Evolutionary conservation across 2,329 filamentous ascomycete genomes (phyloP).

Genomic region (Triangularia verruculosa): DNA sequence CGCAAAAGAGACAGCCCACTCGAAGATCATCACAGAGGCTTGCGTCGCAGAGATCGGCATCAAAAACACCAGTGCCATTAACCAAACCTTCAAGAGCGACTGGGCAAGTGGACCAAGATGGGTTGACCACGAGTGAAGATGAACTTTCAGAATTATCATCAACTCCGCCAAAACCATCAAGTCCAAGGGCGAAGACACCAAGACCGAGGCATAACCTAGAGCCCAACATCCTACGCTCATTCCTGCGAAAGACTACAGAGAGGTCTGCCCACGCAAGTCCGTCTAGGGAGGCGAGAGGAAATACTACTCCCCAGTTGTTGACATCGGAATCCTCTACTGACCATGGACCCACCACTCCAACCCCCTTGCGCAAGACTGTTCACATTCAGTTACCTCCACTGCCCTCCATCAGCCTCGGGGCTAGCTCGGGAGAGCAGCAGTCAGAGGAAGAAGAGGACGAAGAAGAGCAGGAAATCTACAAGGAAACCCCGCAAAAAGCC

Average conservation of each 20-base stretch:
- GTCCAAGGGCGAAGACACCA: slow-evolving; percentile 9
- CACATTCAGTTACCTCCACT: slow-evolving; percentile 20
- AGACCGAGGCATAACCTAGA: background rate
- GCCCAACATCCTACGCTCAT: background rate
- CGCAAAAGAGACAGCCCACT: slow-evolving; percentile 6
- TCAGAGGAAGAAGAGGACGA: background rate
- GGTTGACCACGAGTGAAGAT: slow-evolving; percentile 17
- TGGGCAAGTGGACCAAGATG: slow-evolving; percentile 11
- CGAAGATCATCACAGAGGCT: background rate
- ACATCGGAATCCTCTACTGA: slow-evolving; percentile 8
- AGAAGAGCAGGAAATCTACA: slow-evolving; percentile 20
- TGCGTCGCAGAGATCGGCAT: background rate
- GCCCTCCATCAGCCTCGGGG: background rate
- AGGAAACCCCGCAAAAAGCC: slow-evolving; percentile 24
- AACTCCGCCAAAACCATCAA: slow-evolving; percentile 8
- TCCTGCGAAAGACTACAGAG: background rate
- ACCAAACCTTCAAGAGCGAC: background rate
- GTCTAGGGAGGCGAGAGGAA: slow-evolving; percentile 4
- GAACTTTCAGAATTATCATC: background rate
- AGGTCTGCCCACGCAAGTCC: background rate
- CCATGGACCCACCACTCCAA: slow-evolving; percentile 25
- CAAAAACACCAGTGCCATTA: background rate
- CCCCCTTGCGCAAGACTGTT: slow-evolving; percentile 21
- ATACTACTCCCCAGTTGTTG: slow-evolving; percentile 8
- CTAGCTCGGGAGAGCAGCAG: background rate